Base-by-base conservation (phyloP, 2,329 filamentous ascomycete species). In the Tolypocladium pustulatum region DNA sequence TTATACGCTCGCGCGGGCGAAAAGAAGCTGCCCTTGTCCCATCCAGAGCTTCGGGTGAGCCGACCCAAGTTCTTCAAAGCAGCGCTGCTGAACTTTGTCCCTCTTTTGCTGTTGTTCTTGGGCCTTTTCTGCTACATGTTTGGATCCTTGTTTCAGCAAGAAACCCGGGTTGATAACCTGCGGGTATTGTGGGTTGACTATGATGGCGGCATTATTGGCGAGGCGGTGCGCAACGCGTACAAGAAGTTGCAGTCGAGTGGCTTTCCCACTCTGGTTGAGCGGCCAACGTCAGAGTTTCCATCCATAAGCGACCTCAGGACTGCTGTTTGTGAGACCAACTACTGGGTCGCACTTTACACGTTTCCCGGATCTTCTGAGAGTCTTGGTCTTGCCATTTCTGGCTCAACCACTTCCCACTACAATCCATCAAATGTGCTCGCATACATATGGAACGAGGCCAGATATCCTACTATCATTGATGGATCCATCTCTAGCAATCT, bases 41-140 rank as follows among this genome's bases (percentile, higher is more conserved):
- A 60, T 30, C 62, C 61, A 17, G 54, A 53, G 20, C 22, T 60
- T 4, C 54, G 46, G 37, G 61, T 59, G 10, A 36, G 25, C n/a
- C 57, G 60, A 9, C 27, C 30, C 25, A 59, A 61, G n/a, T 65
- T 64, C 38, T 60, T 66, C 53, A 61, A 57, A 25, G 61, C 62
- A 1, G 61, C 51, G 1, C 43, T 57, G 17, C 46, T 58, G 10
- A 65, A 65, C 40, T 61, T 66, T 25, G 22, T 65, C 49, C 57
- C 61, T 6, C 86, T 64, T 87, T 85, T 62, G 17, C 22, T 67
- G 9, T 43, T 66, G 12, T 65, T 67, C 40, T 55, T 67, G 4
- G 57, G 54, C 13, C 61, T 67, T 15, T 65, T 65, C 49, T 62
- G 61, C 60, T 65, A 67, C 40, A 59, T 65, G 13, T 64, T 66